A percentile compares a stretch with the other conserved stretches of the same genome.
phyloP scores from a whole-genome alignment of 257 asterid species.

The Thymus quinquecostatus region DNA sequence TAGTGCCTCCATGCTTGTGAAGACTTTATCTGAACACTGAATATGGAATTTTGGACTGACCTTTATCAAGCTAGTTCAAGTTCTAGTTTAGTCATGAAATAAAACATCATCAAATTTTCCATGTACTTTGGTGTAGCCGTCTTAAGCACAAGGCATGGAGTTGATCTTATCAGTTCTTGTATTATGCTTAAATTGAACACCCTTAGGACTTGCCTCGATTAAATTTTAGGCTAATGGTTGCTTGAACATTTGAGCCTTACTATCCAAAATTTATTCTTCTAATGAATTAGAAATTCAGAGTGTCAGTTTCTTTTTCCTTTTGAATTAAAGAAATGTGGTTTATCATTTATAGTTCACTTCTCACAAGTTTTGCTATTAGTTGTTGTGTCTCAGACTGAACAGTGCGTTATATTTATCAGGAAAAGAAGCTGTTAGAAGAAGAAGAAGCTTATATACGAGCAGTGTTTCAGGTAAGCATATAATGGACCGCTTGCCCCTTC shows the following conservation, averaged over 20 bases:
- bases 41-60: background rate
- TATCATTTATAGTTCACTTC: background rate
- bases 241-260: too few relatives aligned
- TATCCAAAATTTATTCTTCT: background rate
- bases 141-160: background rate
- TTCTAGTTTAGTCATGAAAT: background rate
- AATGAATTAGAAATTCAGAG: background rate
- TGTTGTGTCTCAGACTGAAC: slow-evolving; percentile 2
- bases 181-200: background rate
- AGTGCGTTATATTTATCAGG: slow-evolving; percentile 41
- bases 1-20: background rate
- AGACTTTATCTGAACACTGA: background rate
- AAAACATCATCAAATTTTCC: background rate
- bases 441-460: slow-evolving; percentile 77
- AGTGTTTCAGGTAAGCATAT: slow-evolving; percentile 52
- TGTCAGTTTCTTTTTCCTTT: background rate
- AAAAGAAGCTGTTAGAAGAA: slow-evolving; percentile 61
- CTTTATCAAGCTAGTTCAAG: background rate
- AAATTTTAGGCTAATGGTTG: background rate
- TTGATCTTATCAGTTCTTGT: background rate
- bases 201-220: background rate
- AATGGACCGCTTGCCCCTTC: too few relatives aligned
- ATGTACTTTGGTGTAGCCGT: background rate
- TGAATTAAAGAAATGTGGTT: background rate
- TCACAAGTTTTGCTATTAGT: background rate